Conservation (phyloP, 2,329 filamentous ascomycete genomes). For the Chrysoporthe austroafricana region DNA sequence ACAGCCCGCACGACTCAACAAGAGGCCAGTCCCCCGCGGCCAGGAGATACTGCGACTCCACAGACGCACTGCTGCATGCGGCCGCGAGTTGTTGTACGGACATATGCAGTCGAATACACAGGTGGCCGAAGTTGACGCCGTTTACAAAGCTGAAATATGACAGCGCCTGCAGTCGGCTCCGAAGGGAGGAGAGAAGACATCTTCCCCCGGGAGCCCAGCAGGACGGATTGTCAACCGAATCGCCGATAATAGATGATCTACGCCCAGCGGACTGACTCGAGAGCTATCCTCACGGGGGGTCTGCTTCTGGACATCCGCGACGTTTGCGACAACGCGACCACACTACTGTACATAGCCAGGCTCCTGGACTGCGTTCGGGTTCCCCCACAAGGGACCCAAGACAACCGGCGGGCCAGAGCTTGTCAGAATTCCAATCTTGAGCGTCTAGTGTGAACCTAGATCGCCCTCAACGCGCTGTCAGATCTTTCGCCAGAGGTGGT, state of each 20-base stretch:
- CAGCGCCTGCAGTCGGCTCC: not conserved
- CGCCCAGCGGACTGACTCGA: constrained; percentile 1
- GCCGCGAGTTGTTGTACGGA: not conserved
- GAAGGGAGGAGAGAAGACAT: not conserved
- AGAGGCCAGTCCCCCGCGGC: not conserved
- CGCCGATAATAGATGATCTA: not conserved
- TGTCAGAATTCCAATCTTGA: constrained; percentile 2
- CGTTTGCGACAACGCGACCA: not conserved
- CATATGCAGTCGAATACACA: not conserved
- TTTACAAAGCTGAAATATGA: not conserved
- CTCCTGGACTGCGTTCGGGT: too few species aligned
- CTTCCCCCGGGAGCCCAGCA: not conserved
- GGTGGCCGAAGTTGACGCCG: constrained; percentile 9
- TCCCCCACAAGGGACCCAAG: too few species aligned
- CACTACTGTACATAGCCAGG: not conserved
- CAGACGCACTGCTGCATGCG: not conserved
- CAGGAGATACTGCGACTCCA: not conserved
- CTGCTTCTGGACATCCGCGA: not conserved
- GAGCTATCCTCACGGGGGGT: not conserved
- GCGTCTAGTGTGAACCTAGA: constrained; percentile 4
- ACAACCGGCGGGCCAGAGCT: not conserved
- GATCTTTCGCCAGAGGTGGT: not conserved
- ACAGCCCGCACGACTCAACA: not conserved
- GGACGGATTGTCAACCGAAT: not conserved
- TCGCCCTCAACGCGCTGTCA: not conserved